Percentiles rank a stretch among this genome's conserved stretches.
Conservation (phyloP, 805 yeast genomes). For the Candida easanensis region DNA sequence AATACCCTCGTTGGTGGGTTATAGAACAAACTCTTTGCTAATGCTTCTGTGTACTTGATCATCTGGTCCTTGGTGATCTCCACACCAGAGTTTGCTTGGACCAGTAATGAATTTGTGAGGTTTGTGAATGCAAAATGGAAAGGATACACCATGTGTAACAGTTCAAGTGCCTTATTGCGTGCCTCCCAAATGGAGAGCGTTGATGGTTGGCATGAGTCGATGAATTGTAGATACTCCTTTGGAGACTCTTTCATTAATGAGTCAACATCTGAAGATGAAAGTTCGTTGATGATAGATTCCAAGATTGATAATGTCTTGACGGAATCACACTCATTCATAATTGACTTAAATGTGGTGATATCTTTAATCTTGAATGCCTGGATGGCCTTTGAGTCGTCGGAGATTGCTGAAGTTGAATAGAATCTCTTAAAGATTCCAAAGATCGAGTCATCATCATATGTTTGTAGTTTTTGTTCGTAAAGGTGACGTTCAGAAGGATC, state of each 20-base stretch:
- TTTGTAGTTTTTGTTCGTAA: slow-evolving; percentile 6
- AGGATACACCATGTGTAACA: slow-evolving; percentile 16
- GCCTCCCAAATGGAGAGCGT: slow-evolving; percentile 15
- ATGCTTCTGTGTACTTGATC: neutral
- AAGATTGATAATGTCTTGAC: slow-evolving; percentile 7
- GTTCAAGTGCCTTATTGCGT: slow-evolving; percentile 13
- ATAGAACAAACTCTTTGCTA: slow-evolving; percentile 6
- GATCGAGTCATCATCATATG: slow-evolving; percentile 35
- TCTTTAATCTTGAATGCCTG: slow-evolving; percentile 18
- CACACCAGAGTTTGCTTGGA: slow-evolving; percentile 21
- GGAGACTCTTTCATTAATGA: slow-evolving; percentile 1
- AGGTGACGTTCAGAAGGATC: slow-evolving; percentile 31
- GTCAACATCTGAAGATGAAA: slow-evolving; percentile 4
- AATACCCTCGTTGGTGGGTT: slow-evolving; percentile 11
- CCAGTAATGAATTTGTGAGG: slow-evolving; percentile 9
- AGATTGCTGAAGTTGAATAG: slow-evolving; percentile 31
- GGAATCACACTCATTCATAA: too few species aligned
- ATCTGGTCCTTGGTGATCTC: slow-evolving; percentile 14
- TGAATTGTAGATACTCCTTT: slow-evolving; percentile 2
- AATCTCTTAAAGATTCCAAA: slow-evolving; percentile 43
- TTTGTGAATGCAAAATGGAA: slow-evolving; percentile 1
- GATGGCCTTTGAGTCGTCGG: slow-evolving; percentile 11
- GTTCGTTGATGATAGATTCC: slow-evolving; percentile 3
- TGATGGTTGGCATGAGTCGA: slow-evolving; percentile 22
- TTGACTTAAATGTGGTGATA: slow-evolving; percentile 5